A percentile compares a stretch with the other conserved stretches of the same genome.
These are phyloP conservation scores for Debaryomyces robertsiae DNA, from an alignment of 1,139 yeast species.

Conservation along the genomic window DNA sequence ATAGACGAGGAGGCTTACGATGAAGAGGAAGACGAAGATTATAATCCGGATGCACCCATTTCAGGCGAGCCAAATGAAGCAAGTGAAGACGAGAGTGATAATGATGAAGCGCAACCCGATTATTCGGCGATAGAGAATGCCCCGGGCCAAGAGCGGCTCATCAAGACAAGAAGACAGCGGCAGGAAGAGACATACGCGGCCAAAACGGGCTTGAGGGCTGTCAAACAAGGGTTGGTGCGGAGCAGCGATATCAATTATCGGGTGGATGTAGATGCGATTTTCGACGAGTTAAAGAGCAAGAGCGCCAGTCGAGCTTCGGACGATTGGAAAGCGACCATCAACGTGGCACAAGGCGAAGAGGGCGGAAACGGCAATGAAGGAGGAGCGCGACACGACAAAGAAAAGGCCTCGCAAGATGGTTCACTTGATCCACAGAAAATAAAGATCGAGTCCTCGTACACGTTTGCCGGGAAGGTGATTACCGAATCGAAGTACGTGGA, in stretches of 20 bases:
- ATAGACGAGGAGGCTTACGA: conserved; percentile 33
- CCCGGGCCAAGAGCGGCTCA: conserved; percentile 27
- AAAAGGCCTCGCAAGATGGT: conserved; percentile 17
- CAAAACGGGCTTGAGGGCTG: conserved; percentile 21
- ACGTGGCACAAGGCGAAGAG: conserved; percentile 32
- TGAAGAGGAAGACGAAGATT: conserved; percentile 71
- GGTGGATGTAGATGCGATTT: conserved; percentile 40
- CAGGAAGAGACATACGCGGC: conserved; percentile 18
- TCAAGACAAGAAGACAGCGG: conserved; percentile 42
- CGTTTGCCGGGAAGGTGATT: conserved; percentile 85
- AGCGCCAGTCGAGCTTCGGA: conserved; percentile 12
- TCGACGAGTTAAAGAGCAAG: conserved; percentile 29
- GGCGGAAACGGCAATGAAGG: conserved; percentile 46
- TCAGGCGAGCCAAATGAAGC: conserved; percentile 24
- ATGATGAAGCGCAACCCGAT: conserved; percentile 29
- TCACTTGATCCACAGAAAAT: conserved; percentile 49
- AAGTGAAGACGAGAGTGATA: conserved; percentile 28
- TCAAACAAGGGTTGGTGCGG: conserved; percentile 29
- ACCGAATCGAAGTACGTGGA: conserved; percentile 79
- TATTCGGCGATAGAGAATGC: conserved; percentile 37
- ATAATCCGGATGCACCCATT: conserved; percentile 47
- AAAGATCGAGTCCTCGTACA: conserved; percentile 73
- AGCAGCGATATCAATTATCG: conserved; percentile 21
- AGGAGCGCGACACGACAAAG: conserved; percentile 22
- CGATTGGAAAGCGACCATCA: conserved; percentile 15